A percentile compares a stretch with the other conserved stretches of the same genome.
Conservation (phyloP, 2,329 filamentous ascomycete genomes). For the Dactylellina leptospora region DNA sequence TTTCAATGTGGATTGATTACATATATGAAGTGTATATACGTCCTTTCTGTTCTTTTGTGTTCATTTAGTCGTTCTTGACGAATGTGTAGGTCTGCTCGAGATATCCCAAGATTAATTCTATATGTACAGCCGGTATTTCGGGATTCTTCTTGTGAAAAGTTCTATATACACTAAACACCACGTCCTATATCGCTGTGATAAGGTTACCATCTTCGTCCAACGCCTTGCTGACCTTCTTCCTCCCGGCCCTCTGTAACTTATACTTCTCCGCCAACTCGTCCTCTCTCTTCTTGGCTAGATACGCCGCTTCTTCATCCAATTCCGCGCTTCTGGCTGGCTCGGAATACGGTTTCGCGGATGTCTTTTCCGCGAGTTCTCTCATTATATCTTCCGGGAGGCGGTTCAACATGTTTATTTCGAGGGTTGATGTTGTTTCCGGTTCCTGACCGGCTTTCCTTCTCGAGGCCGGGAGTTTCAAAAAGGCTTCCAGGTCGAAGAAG, state of each 20-base stretch:
- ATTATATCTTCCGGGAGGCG: constrained; percentile 37
- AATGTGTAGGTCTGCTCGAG: background rate
- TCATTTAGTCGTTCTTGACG: background rate
- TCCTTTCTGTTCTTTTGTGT: background rate
- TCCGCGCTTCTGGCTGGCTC: constrained; percentile 45
- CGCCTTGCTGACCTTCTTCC: constrained; percentile 3
- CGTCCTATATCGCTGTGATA: constrained; percentile 5
- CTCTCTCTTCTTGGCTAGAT: constrained; percentile 40
- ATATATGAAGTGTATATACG: constrained; percentile 10
- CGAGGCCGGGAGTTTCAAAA: background rate
- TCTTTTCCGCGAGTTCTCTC: constrained; percentile 47
- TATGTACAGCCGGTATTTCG: background rate
- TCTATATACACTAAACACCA: background rate
- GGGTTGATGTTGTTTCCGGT: constrained; percentile 29
- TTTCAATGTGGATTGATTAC: background rate
- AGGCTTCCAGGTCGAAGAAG: constrained; percentile 35
- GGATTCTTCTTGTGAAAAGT: background rate
- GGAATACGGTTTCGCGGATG: constrained; percentile 44
- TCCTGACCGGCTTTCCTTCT: constrained; percentile 25
- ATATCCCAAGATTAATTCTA: background rate
- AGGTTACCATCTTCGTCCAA: constrained; percentile 1
- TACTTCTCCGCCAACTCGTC: constrained; percentile 45
- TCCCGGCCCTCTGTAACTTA: constrained; percentile 17
- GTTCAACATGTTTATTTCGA: constrained; percentile 45
- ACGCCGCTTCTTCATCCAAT: constrained; percentile 33